Evolutionary conservation across 2,329 filamentous ascomycete species (phyloP).

Genomic region (Colletotrichum sp.): DNA sequence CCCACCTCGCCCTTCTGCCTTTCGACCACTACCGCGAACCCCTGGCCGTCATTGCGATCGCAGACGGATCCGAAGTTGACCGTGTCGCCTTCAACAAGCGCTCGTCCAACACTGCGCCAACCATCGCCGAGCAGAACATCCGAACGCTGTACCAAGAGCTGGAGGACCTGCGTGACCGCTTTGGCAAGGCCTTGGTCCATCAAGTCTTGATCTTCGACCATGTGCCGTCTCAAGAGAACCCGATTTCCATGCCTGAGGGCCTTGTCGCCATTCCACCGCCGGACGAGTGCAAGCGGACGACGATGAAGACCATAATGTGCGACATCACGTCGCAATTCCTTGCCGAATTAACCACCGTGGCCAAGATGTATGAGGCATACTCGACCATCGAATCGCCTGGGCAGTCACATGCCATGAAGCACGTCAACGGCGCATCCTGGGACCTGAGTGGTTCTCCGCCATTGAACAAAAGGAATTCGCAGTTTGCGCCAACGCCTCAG

Average conservation of each 20-base stretch:
- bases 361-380: conserved; percentile 74
- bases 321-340: conserved; percentile 77
- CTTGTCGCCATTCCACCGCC: conserved; percentile 73
- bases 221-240: conserved; percentile 48
- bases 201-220: conserved; percentile 84
- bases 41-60: conserved; percentile 81
- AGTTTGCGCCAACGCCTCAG: conserved; percentile 51
- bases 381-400: conserved; percentile 80
- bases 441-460: conserved; percentile 41
- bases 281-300: conserved; percentile 74
- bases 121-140: conserved; percentile 61
- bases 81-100: conserved; percentile 58
- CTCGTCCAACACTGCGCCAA: conserved; percentile 55
- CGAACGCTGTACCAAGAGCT: conserved; percentile 69
- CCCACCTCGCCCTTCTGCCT: conserved; percentile 80
- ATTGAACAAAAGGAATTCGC: conserved; percentile 59
- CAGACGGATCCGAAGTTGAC: conserved; percentile 76
- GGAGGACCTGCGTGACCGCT: conserved; percentile 72
- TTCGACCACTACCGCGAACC: conserved; percentile 92
- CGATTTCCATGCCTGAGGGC: conserved; percentile 67
- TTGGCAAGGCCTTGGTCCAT: conserved; percentile 78
- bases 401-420: conserved; percentile 44
- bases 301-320: conserved; percentile 81
- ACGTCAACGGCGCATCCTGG: conserved; percentile 47
- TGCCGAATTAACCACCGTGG: conserved; percentile 76